phyloP scores from a whole-genome alignment of 2,329 filamentous ascomycete species.

The Metarhizium robertsii region DNA sequence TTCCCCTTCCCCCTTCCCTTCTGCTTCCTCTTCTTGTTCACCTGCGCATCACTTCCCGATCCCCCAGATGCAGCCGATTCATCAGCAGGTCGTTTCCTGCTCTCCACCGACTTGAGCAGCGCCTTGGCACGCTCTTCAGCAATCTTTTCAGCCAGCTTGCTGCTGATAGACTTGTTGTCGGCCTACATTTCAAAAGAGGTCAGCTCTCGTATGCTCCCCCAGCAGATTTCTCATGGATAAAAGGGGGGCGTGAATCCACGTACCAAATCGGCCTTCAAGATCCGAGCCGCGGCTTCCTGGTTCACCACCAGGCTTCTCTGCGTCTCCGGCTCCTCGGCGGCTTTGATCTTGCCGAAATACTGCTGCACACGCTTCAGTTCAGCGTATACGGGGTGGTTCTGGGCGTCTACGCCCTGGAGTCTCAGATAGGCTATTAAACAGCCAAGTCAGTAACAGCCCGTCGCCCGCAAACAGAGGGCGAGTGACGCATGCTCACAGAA shows the following conservation, averaged over 20 bases:
- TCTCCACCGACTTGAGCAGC: constrained; percentile 34
- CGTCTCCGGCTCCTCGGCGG: constrained; percentile 53
- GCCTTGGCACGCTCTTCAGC: constrained; percentile 46
- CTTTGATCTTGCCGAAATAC: constrained; percentile 89
- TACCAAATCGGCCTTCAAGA: constrained; percentile 75
- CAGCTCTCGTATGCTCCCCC: constrained; percentile 3
- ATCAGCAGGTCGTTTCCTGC: constrained; percentile 34
- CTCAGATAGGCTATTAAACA: constrained; percentile 54
- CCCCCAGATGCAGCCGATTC: constrained; percentile 16
- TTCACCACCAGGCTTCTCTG: constrained; percentile 50
- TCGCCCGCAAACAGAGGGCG: neutral
- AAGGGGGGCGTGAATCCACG: constrained; percentile 15
- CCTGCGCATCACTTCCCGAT: constrained; percentile 12
- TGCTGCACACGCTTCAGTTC: constrained; percentile 82
- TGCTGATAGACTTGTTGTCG: constrained; percentile 42
- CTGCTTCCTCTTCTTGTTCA: constrained; percentile 20
- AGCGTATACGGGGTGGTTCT: constrained; percentile 72
- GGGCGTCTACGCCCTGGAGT: constrained; percentile 71
- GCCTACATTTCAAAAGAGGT: constrained; percentile 20
- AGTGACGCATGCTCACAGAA: constrained; percentile 52
- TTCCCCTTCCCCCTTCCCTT: constrained; percentile 20
- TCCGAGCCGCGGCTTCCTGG: constrained; percentile 67
- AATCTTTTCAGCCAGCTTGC: constrained; percentile 45
- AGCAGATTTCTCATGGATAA: no score
- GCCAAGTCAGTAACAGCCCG: neutral